A percentile compares a stretch with the other conserved stretches of the same genome.
Evolutionary conservation across 208 protist genomes (phyloP).

Genomic region (Trypanosoma cruzi): DNA sequence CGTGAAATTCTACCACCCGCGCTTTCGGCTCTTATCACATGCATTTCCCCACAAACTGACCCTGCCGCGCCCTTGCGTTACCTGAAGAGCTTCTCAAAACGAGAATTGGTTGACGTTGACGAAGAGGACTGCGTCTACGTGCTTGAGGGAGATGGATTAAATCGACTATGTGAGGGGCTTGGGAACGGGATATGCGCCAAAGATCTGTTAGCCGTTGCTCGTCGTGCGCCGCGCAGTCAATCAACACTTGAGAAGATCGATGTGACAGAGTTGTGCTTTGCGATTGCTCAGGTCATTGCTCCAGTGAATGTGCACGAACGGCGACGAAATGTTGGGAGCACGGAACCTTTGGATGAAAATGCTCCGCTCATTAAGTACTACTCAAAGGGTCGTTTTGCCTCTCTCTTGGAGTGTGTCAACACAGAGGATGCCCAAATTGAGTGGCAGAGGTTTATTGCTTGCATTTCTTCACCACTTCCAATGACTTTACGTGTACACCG

Average conservation of each 20-base stretch:
- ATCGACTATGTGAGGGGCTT: conserved; percentile 48
- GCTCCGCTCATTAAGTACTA: conserved; percentile 81
- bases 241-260: conserved; percentile 67
- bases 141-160: conserved; percentile 59
- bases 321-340: conserved; percentile 45
- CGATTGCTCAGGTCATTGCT: conserved; percentile 57
- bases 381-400: conserved; percentile 61
- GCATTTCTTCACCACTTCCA: conserved; percentile 70
- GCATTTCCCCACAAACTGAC: conserved; percentile 49
- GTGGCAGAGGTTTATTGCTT: conserved; percentile 64
- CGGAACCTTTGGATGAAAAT: conserved; percentile 50
- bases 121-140: conserved; percentile 17
- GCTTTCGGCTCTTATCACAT: conserved; percentile 46
- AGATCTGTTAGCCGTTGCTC: conserved; percentile 66
- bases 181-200: conserved; percentile 46
- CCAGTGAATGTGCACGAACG: conserved; percentile 74
- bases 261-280: conserved; percentile 88
- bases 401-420: conserved; percentile 31
- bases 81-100: conserved; percentile 17
- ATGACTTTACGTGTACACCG: conserved; percentile 88
- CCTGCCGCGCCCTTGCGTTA: conserved; percentile 24
- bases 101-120: neutral
- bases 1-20: conserved; percentile 57
- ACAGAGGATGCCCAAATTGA: conserved; percentile 34
- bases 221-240: conserved; percentile 80